phyloP scores from a whole-genome alignment of 116 monocot species.

The Papilionanthe hybrid region DNA sequence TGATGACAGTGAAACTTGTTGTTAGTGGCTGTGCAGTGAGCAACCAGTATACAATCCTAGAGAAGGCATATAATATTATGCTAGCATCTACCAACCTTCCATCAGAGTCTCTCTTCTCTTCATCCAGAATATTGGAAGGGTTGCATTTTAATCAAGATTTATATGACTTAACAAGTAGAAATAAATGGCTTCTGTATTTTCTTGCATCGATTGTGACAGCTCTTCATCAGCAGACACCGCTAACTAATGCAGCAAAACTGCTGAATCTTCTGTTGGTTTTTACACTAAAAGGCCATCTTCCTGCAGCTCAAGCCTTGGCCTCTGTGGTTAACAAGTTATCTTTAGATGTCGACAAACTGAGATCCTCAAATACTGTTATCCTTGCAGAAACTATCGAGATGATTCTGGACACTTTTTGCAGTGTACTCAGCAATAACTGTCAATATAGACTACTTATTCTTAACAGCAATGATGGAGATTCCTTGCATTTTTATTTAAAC shows the following conservation, averaged over 20 bases:
- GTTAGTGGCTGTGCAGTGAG: conserved; percentile 55
- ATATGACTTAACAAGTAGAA: conserved; percentile 26
- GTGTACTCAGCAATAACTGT: conserved; percentile 8
- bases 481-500: neutral
- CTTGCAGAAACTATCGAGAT: conserved; percentile 51
- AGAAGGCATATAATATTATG: conserved; percentile 50
- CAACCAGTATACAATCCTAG: conserved; percentile 49
- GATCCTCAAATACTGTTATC: conserved; percentile 17
- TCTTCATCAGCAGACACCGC: conserved; percentile 51
- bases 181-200: conserved; percentile 54
- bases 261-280: conserved; percentile 39
- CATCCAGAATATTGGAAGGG: conserved; percentile 23
- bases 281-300: conserved; percentile 57
- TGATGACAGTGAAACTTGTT: conserved; percentile 62
- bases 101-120: conserved; percentile 9
- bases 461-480: conserved; percentile 3
- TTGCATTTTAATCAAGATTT: conserved; percentile 16
- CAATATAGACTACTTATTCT: conserved; percentile 1
- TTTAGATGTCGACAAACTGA: conserved; percentile 18
- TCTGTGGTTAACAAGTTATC: conserved; percentile 82
- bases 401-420: conserved; percentile 31
- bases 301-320: conserved; percentile 84
- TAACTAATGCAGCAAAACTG: conserved; percentile 41
- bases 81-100: conserved; percentile 24
- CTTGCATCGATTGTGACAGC: conserved; percentile 70